These are phyloP conservation scores for Cydonia oblonga DNA, from an alignment of 331 rosid genomes.

Conservation along the genomic window DNA sequence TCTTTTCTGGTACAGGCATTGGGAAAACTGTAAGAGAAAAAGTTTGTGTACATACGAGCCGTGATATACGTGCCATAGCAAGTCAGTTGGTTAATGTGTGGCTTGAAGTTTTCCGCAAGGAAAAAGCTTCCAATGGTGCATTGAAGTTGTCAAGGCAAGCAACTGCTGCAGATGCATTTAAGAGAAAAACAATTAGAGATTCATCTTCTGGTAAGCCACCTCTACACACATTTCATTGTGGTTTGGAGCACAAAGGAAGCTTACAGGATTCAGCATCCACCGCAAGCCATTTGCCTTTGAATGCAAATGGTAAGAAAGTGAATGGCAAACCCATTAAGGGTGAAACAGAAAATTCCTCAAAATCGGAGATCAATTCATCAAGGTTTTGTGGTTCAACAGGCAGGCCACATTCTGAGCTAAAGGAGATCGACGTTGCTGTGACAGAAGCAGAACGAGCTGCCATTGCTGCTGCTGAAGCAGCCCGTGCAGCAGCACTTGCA, in stretches of 20 bases:
- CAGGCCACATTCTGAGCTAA: constrained; percentile 26
- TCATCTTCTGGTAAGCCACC: constrained; percentile 76
- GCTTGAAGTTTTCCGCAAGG: constrained; percentile 98
- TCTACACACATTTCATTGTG: constrained; percentile 44
- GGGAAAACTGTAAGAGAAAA: constrained; percentile 97
- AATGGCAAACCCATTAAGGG: constrained; percentile 44
- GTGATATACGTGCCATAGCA: constrained; percentile 97
- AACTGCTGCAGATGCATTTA: constrained; percentile 46
- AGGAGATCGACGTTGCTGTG: constrained; percentile 27
- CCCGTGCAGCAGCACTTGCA: constrained; percentile 87
- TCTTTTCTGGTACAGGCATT: constrained; percentile 54
- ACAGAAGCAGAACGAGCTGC: constrained; percentile 97
- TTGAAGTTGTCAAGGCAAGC: constrained; percentile 60
- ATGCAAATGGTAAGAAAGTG: constrained; percentile 36
- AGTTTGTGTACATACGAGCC: constrained; percentile 99
- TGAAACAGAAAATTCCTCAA: constrained; percentile 36
- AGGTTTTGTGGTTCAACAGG: constrained; percentile 53
- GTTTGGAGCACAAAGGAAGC: constrained; percentile 48
- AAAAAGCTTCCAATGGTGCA: constrained; percentile 80
- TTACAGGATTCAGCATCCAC: constrained; percentile 37
- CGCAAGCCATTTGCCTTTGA: constrained; percentile 42
- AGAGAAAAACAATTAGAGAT: constrained; percentile 58
- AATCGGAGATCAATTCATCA: constrained; percentile 51
- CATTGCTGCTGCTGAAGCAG: constrained; percentile 92
- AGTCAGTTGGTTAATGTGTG: constrained; percentile 94